Conservation (phyloP, 352 stramenopile species). For the Phytophthora lateralis region DNA sequence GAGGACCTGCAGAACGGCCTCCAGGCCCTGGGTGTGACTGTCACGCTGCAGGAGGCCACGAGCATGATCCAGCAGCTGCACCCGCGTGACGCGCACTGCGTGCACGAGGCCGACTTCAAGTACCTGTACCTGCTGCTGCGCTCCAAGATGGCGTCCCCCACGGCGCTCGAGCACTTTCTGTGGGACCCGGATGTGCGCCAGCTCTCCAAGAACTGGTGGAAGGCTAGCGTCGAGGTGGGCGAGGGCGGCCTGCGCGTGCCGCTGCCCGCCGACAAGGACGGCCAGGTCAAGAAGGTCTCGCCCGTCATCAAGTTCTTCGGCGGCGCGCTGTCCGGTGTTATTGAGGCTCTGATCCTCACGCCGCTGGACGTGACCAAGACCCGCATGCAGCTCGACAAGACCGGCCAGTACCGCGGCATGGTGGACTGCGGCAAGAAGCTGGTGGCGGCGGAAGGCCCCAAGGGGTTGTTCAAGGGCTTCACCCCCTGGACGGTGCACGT, state of each 20-base stretch:
- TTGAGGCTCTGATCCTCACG: conserved; percentile 86
- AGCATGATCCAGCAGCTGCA: conserved; percentile 81
- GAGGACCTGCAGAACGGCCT: conserved; percentile 68
- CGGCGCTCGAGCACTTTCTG: conserved; percentile 75
- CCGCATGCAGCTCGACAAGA: conserved; percentile 88
- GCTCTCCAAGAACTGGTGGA: conserved; percentile 88
- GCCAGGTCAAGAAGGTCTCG: conserved; percentile 64
- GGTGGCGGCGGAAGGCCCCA: conserved; percentile 71
- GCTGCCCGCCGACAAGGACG: conserved; percentile 51
- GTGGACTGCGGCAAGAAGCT: conserved; percentile 87
- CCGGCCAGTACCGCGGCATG: conserved; percentile 86
- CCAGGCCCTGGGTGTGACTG: conserved; percentile 61
- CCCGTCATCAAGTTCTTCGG: conserved; percentile 81
- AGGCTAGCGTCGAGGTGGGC: conserved; percentile 82
- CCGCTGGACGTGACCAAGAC: conserved; percentile 91
- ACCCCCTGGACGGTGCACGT: conserved; percentile 90
- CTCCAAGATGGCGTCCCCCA: conserved; percentile 74
- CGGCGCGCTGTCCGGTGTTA: conserved; percentile 83
- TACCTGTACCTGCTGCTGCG: conserved; percentile 79
- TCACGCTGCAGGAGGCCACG: conserved; percentile 78
- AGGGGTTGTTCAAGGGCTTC: conserved; percentile 89
- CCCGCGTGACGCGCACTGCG: conserved; percentile 61
- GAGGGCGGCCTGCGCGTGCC: conserved; percentile 73
- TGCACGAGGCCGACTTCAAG: conserved; percentile 85
- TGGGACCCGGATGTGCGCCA: conserved; percentile 86